Evolutionary conservation across 768 basidiomycete species (phyloP), one percentile per base, ranked within the genome.

Genomic region (Lactarius hengduanensis): DNA sequence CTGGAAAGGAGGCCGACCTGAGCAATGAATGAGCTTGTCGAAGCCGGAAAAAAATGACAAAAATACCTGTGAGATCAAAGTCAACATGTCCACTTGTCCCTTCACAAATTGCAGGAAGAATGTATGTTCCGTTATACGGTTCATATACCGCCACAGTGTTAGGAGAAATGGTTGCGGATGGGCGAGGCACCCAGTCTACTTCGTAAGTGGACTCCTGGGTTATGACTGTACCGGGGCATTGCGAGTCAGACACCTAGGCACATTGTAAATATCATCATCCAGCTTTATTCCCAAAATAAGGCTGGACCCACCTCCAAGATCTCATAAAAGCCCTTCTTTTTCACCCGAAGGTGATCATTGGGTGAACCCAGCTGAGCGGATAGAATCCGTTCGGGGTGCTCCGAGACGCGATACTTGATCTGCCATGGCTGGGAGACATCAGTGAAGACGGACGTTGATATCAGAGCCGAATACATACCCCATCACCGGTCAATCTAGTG

Each of bases 1-100:
- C 74, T 96, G 89, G 84, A 96, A 98, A 0, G 95, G 95, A n/a
- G 93, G 88, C 26, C 88, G 86, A 59, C 95, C 95, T 91, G 71
- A 32, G 2, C 16, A 30, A 47, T 16, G 26, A 30, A 64, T 40
- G n/a, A 20, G 34, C 58, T 53, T 60, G 36, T 7, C 3, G 18
- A 30, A 20, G 40, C 6, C 18, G 28, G 20, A 7, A 57, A 50
- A 50, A 18, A 5, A 41, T 28, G 26, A 56, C 55, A 61, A 16
- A 38, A 54, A 50, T 63, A 89, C 93, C 93, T 61, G 82, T 83
- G 56, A 98, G 79, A 22, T 90, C 87, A n/a, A 98, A 80, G 68
- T 94, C 92, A 59, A 94, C 90, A 72, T 93, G 86, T 66, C 88
- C 90, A 67, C 84, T 84, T 36, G 81, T 79, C n/a, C 90, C 92